Evolutionary conservation across 2,329 filamentous ascomycete genomes (phyloP).

Genomic region (Erysiphe neolycopersici): DNA sequence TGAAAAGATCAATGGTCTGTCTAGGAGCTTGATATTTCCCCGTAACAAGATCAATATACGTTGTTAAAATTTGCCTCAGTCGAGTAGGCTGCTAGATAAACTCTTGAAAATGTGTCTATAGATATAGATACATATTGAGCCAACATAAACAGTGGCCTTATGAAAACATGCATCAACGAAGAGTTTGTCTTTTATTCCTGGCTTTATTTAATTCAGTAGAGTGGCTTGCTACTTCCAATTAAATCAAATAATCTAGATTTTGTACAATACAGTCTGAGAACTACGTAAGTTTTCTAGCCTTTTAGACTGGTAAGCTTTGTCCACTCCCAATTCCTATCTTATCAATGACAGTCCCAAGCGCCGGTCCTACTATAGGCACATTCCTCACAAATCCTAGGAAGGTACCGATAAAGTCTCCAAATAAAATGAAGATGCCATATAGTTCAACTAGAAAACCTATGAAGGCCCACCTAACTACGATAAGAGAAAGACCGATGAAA

Average conservation of each 20-base stretch:
- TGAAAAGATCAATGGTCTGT: neutral
- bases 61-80: too few relatives aligned
- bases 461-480: constrained; percentile 72
- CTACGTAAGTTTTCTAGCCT: neutral
- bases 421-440: constrained; percentile 79
- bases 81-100: too few relatives aligned
- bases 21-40: neutral
- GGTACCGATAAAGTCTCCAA: constrained; percentile 88
- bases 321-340: constrained; percentile 43
- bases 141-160: neutral
- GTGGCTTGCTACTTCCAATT: neutral
- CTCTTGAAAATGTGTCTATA: neutral
- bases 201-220: constrained; percentile 3
- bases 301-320: constrained; percentile 49
- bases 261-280: neutral
- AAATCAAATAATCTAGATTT: neutral
- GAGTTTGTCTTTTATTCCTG: neutral
- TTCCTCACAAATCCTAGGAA: constrained; percentile 70
- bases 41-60: neutral
- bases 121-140: neutral
- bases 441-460: constrained; percentile 74
- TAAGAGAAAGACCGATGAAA: constrained; percentile 55
- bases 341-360: constrained; percentile 51
- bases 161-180: neutral
- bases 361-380: constrained; percentile 64